These are phyloP conservation scores for Podila minutissima DNA, from an alignment of 192 early-diverging fungal genomes.

Conservation along the genomic window DNA sequence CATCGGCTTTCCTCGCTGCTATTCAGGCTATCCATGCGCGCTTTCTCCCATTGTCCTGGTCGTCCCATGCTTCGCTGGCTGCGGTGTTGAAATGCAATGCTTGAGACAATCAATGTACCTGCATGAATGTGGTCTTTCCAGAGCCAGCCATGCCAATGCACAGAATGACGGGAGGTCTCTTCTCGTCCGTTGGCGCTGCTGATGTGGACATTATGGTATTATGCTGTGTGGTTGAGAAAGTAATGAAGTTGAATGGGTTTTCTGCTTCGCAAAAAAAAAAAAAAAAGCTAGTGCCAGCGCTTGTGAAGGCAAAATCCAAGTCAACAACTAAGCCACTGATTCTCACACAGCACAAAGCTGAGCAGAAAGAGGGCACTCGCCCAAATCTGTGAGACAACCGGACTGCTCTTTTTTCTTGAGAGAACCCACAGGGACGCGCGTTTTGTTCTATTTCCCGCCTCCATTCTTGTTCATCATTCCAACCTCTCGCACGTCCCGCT, in stretches of 20 bases:
- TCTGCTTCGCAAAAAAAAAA: not conserved
- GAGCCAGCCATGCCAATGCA: constrained; percentile 97
- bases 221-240: not conserved
- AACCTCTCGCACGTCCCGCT: not conserved
- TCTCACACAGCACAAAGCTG: too few species aligned
- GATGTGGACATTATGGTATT: constrained; percentile 2
- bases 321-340: not conserved
- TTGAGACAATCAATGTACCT: constrained; percentile 58
- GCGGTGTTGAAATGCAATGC: not conserved
- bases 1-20: not conserved
- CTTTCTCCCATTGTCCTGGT: not conserved
- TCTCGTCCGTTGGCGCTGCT: constrained; percentile 28
- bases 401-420: not conserved
- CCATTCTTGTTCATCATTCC: not conserved
- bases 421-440: too few species aligned
- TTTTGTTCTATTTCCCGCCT: too few species aligned
- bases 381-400: not conserved
- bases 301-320: not conserved
- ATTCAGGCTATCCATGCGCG: not conserved
- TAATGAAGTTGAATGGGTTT: not conserved
- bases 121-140: constrained; percentile 97
- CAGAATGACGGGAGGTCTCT: constrained; percentile 77
- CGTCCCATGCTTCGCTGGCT: not conserved
- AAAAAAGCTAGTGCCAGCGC: not conserved
- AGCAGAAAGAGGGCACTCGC: too few species aligned